These are phyloP conservation scores for Cryptococcus sp. DNA, from an alignment of 1,284 basidiomycete genomes.

Conservation along the genomic window DNA sequence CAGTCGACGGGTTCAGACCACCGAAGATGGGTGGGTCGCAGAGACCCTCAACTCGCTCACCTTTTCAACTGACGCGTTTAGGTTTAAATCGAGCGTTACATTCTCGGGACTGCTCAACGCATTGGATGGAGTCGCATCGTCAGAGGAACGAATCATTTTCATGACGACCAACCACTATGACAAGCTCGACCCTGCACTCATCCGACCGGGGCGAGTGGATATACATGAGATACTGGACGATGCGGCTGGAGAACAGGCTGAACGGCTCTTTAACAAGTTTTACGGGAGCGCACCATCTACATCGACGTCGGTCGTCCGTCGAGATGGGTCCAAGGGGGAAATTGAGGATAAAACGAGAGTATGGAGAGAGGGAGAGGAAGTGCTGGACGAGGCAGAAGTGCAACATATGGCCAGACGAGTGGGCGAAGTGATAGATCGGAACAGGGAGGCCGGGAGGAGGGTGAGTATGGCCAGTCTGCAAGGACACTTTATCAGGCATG, in stretches of 20 bases:
- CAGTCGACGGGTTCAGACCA: constrained; percentile 78
- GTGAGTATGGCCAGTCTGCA: constrained; percentile 93
- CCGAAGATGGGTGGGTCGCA: constrained; percentile 71
- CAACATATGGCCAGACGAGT: constrained; percentile 53
- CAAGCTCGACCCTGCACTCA: constrained; percentile 67
- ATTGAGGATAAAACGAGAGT: constrained; percentile 20
- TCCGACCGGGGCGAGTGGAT: constrained; percentile 92
- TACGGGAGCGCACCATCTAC: constrained; percentile 52
- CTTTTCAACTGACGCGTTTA: constrained; percentile 33
- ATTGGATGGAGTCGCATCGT: constrained; percentile 93
- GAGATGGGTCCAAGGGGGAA: constrained; percentile 22
- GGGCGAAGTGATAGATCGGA: constrained; percentile 54
- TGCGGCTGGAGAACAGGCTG: constrained; percentile 75
- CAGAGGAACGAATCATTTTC: constrained; percentile 95
- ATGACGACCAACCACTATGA: constrained; percentile 95
- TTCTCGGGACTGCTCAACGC: constrained; percentile 98
- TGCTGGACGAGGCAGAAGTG: constrained; percentile 54
- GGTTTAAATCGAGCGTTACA: constrained; percentile 88
- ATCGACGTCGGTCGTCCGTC: too few relatives aligned
- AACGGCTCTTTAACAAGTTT: constrained; percentile 74
- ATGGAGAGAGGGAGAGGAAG: constrained; percentile 35
- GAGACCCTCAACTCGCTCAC: not conserved
- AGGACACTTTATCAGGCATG: constrained; percentile 79
- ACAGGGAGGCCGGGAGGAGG: constrained; percentile 51
- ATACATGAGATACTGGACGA: constrained; percentile 80